Conservation (phyloP, 768 basidiomycete species). For the Naganishia antarctica region DNA sequence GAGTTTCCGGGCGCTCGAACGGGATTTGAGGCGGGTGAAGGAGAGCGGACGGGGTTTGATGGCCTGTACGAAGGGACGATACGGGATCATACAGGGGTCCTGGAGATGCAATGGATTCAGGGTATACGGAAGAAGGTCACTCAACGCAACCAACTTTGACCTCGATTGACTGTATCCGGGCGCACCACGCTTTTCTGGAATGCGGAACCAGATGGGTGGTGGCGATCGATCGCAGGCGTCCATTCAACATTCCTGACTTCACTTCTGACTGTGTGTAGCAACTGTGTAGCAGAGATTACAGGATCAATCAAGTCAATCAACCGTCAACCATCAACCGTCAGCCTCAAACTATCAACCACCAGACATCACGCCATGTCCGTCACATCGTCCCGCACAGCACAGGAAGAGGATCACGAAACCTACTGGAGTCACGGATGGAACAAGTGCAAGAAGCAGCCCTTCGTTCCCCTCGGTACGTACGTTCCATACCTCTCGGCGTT, state of each 20-base stretch:
- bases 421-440: conserved; percentile 38
- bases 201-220: too few species aligned
- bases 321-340: background rate
- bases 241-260: too few species aligned
- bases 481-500: too few species aligned
- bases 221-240: background rate
- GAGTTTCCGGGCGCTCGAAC: background rate
- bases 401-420: conserved; percentile 2
- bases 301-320: too few species aligned
- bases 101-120: too few species aligned
- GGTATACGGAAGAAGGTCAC: background rate
- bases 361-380: conserved; percentile 2
- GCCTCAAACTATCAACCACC: background rate
- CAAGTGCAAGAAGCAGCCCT: conserved; percentile 45
- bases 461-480: conserved; percentile 44
- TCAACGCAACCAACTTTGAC: background rate
- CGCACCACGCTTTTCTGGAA: background rate
- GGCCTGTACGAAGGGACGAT: background rate
- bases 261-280: background rate
- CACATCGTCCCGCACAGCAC: conserved; percentile 4
- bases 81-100: background rate
- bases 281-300: too few species aligned
- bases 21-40: background rate
- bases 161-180: too few species aligned
- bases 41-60: background rate